Base-by-base conservation (phyloP, 768 basidiomycete species). In the Leccinum arenicola region DNA sequence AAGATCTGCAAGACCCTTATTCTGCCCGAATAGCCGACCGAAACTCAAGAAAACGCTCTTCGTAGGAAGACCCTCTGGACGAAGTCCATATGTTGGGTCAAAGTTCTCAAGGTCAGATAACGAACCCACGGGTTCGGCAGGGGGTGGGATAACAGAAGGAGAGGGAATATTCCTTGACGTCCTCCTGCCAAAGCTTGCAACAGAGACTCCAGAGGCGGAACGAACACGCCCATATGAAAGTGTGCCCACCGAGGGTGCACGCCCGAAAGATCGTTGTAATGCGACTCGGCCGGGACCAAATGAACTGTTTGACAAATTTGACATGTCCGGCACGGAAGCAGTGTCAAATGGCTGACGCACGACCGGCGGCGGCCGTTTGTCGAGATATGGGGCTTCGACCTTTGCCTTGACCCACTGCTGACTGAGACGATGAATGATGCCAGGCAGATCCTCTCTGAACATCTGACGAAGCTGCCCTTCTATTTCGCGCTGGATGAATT, bases 381-480 rank as follows among this genome's bases (percentile, higher is more conserved):
- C 75, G 38, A 91, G 77, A 74, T 95, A 95, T 0, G 93, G 93
- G n/a, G 91, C 84, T 69, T 97, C 94, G 0, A 97, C 93, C 70
- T 91, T 94, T 21, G 91, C 89, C 68, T 89, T 91, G 45, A 98
- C 86, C 96, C 96, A 98, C 68, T 92, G 89, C 70, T 98, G 96
- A 74, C 90, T 92, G 50, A 99, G 84, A 35, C 92, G 82, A 72
- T 99, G 97, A 47, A 99, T 98, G 63, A 99, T 98, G 6, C 93
- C 89, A 1, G 97, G 97, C 4, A 99, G 75, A 72, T 98, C 97
- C 72, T 97, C 95, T 60, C 95, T 82, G 74, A 98, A 99, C 94
- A 98, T 96, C 74, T 98, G 97, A 45, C 97, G 83, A 31, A 99
- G 79, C 73, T 98, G 96, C 0, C 88, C 93, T 73, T 99, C 97